Base-by-base conservation (phyloP, 2,329 filamentous ascomycete genomes). In the Hypomyces perniciosus region DNA sequence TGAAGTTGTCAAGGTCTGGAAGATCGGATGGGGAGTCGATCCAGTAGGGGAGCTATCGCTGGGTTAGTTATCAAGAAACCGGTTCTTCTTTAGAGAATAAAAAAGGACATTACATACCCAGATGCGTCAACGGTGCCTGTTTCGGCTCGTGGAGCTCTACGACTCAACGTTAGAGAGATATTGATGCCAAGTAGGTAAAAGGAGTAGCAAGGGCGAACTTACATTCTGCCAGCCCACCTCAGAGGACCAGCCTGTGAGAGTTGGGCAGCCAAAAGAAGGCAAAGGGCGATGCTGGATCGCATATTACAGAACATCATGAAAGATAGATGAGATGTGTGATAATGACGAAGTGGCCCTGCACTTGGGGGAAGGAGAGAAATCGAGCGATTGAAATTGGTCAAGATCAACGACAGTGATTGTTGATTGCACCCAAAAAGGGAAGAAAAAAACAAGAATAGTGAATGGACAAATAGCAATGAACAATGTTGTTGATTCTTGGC, bases 221-320 rank as follows among this genome's bases (percentile, higher is more conserved):
- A 69, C 66, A 63, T 52, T 56, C 56, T 63, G 56, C 57, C 57
- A 56, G 59, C 62, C 64, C 66, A 62, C 48, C 59, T 60, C 31
- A 67, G 57, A 63, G 65, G 70, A 57, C 67, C 68, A 57, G 67
- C 67, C 64, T 65, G 58, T 27, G 58, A 58, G 50, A 54, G 62
- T 54, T 63, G 61, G 20, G 58, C 55, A 58, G 57, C 50, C 47
- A 64, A 52, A 52, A 68, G 57, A 49, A 65, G 38, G 56, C 51
- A 61, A 5, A 66, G 46, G 53, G 53, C 62, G 31, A 59, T 52
- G 26, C 51, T 52, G 13, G 61, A 45, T 37, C 52, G 55, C 33
- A 53, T 35, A 10, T 54, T 52, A 48, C 50, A 58, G 34, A 53
- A 54, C 60, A 64, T 65, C 38, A 46, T 60, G 53, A n/a, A n/a